These are phyloP conservation scores for Crotalaria pallida DNA, from an alignment of 306 rosid genomes.

Conservation along the genomic window DNA sequence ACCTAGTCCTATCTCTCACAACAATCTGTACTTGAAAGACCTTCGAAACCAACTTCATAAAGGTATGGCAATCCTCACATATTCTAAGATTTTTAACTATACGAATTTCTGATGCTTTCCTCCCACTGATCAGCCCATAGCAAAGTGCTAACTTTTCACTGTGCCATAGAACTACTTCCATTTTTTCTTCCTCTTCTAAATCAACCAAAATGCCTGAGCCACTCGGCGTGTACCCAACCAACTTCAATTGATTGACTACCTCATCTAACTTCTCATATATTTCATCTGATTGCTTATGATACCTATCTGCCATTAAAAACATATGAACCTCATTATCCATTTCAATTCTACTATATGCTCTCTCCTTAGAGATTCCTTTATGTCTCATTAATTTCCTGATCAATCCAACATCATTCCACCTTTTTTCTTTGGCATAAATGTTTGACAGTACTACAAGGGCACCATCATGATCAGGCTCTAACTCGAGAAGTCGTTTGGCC, in stretches of 20 bases:
- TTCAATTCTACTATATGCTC: conserved; percentile 69
- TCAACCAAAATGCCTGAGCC: conserved; percentile 48
- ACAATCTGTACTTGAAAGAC: conserved; percentile 54
- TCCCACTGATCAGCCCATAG: conserved; percentile 51
- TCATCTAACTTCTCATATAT: conserved; percentile 66
- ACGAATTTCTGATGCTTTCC: conserved; percentile 40
- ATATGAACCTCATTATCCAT: conserved; percentile 56
- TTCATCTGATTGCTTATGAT: conserved; percentile 53
- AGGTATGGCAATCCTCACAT: conserved; percentile 77
- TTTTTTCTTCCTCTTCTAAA: conserved; percentile 72
- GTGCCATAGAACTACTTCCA: conserved; percentile 64
- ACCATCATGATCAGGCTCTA: conserved; percentile 74
- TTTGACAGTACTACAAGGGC: conserved; percentile 79
- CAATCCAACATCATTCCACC: conserved; percentile 70
- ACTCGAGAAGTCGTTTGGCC: conserved; percentile 63
- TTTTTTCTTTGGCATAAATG: conserved; percentile 67
- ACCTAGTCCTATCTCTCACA: conserved; percentile 73
- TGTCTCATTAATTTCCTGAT: conserved; percentile 59
- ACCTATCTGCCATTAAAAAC: conserved; percentile 75
- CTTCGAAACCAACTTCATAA: conserved; percentile 80
- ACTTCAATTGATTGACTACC: conserved; percentile 56
- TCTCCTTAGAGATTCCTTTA: conserved; percentile 65
- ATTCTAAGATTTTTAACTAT: conserved; percentile 77
- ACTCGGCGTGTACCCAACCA: conserved; percentile 61
- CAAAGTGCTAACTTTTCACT: conserved; percentile 87